Percentiles rank a stretch among this genome's conserved stretches.
phyloP scores from a whole-genome alignment of 768 basidiomycete species.

The Auricularia cornea region DNA sequence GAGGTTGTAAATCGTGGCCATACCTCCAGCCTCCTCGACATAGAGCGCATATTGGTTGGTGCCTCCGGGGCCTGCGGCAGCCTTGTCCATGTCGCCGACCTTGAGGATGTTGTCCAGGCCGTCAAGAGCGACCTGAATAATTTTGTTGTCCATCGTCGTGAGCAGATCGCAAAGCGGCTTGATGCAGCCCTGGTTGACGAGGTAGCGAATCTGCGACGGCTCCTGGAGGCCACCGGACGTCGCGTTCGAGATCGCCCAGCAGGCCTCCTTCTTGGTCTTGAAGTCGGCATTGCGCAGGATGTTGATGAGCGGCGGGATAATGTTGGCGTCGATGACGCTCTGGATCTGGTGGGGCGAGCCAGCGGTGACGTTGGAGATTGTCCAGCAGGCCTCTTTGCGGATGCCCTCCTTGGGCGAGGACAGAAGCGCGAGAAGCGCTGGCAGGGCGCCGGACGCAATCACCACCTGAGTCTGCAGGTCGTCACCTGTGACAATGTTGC shows the following conservation, averaged over 20 bases:
- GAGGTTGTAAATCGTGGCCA: constrained; percentile 97
- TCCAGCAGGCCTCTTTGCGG: constrained; percentile 98
- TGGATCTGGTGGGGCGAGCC: constrained; percentile 97
- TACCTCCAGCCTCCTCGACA: constrained; percentile 97
- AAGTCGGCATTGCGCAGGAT: constrained; percentile 97
- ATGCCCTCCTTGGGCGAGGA: constrained; percentile 98
- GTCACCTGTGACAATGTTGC: constrained; percentile 98
- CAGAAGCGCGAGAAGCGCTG: constrained; percentile 85
- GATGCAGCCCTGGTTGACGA: constrained; percentile 96
- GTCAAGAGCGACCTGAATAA: constrained; percentile 96
- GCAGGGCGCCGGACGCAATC: constrained; percentile 94
- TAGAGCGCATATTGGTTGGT: constrained; percentile 89
- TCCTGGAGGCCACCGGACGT: constrained; percentile 97
- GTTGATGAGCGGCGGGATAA: constrained; percentile 96
- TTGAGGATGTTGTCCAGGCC: constrained; percentile 98
- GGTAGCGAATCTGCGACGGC: constrained; percentile 93
- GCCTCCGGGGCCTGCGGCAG: constrained; percentile 68
- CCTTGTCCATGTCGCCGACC: constrained; percentile 93
- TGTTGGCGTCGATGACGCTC: constrained; percentile 79
- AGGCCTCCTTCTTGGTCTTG: constrained; percentile 99
- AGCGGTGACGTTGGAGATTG: constrained; percentile 97
- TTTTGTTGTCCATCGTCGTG: constrained; percentile 99
- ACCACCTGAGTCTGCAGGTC: constrained; percentile 99
- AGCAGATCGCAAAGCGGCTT: constrained; percentile 96
- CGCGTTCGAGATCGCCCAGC: constrained; percentile 99